Conservation (phyloP, 2,329 filamentous ascomycete genomes). For the Taxawa tesnikishii region DNA sequence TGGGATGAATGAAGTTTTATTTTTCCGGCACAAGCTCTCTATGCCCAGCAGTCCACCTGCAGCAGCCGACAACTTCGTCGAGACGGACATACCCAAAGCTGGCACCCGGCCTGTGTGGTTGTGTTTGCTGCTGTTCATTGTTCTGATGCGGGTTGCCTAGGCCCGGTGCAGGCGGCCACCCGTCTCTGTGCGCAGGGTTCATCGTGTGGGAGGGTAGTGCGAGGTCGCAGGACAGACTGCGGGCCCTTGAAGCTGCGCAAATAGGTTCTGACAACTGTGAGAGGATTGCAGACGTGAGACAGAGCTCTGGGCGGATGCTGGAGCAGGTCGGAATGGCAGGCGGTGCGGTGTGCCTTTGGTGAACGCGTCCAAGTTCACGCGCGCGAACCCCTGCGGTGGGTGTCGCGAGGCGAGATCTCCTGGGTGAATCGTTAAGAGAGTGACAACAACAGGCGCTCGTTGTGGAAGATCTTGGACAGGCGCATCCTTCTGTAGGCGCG, state of each 20-base stretch:
- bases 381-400: background rate
- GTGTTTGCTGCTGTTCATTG: conserved; percentile 15
- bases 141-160: conserved; percentile 7
- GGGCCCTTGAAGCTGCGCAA: background rate
- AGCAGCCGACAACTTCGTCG: too few species aligned
- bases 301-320: too few species aligned
- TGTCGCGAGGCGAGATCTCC: too few species aligned
- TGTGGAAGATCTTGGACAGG: too few species aligned
- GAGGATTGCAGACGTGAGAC: background rate
- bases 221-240: background rate
- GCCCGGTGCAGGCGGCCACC: conserved; percentile 5
- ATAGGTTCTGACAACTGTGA: background rate
- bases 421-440: too few species aligned
- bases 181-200: conserved; percentile 9
- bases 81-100: conserved; percentile 20
- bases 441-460: too few species aligned
- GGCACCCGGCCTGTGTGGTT: conserved; percentile 13
- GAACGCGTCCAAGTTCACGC: background rate
- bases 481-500: too few species aligned
- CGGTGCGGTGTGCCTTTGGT: background rate
- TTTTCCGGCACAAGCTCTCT: too few species aligned
- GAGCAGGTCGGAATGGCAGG: background rate
- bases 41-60: too few species aligned
- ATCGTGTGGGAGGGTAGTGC: conserved; percentile 3
- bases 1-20: conserved; percentile 1